Conservation (phyloP, 306 rosid genomes). For the Cucumis cinereus region DNA sequence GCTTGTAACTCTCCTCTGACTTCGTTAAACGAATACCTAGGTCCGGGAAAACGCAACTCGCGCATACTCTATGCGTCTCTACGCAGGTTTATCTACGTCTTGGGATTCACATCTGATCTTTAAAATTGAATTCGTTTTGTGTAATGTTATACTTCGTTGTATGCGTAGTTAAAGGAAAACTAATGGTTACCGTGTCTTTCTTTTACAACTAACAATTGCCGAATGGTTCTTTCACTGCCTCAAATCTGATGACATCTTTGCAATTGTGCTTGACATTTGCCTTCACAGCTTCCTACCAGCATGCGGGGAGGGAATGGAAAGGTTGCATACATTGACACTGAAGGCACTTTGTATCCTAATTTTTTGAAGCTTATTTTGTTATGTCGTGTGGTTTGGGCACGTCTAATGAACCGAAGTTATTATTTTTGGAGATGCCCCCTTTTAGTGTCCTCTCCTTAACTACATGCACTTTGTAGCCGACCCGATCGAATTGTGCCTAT, state of each 20-base stretch:
- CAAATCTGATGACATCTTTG: not conserved
- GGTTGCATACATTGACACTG: slow-evolving; percentile 96
- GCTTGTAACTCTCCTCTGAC: not conserved
- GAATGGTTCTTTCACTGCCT: not conserved
- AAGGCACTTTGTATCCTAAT: slow-evolving; percentile 83
- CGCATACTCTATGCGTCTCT: slow-evolving; percentile 91
- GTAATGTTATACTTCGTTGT: not conserved
- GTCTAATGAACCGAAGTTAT: not conserved
- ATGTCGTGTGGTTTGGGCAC: slow-evolving; percentile 3
- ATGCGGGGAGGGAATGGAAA: slow-evolving; percentile 96
- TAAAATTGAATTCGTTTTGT: not conserved
- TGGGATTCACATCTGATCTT: not conserved
- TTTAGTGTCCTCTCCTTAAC: slow-evolving; percentile 25
- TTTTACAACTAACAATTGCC: not conserved
- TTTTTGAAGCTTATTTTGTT: slow-evolving; percentile 1
- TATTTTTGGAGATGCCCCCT: slow-evolving; percentile 4
- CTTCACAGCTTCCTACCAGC: slow-evolving; percentile 63
- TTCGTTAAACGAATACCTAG: slow-evolving; percentile 22
- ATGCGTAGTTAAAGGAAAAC: not conserved
- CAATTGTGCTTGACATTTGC: slow-evolving; percentile 11
- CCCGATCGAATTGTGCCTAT: slow-evolving; percentile 84
- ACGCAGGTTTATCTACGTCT: slow-evolving; percentile 55
- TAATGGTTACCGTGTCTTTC: not conserved
- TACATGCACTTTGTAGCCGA: slow-evolving; percentile 38
- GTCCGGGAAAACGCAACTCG: slow-evolving; percentile 94